Evolutionary conservation across 2,329 filamentous ascomycete genomes (phyloP), one percentile per base, ranked within the genome.

Genomic region (Decorospora gaudefroyi): DNA sequence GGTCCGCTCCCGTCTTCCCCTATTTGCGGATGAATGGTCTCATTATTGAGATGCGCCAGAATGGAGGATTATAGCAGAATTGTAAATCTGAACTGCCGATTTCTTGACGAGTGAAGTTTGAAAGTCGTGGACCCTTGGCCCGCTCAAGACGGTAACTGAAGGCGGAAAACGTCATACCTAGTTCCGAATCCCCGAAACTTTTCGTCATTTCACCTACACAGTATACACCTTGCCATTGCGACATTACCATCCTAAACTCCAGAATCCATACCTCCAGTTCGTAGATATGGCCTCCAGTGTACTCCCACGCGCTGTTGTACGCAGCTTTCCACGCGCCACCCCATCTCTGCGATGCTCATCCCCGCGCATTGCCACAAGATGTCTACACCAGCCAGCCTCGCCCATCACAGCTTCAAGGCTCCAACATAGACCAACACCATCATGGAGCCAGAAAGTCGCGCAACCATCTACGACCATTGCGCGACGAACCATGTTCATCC

Each of bases 401-500:
- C 59, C 66, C 26, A 64, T 68, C 37, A 64, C 64, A 46, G 37
- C 64, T n/a, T 63, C 65, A 22, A 49, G 61, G 35, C 26, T 58
- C 11, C 65, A 59, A 37, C 62, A 59, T 42, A 65, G 67, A 47
- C 65, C 67, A 6, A 55, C 48, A 35, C 59, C 60, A 42, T 39
- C 49, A 59, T 67, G 63, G 59, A 51, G 23, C 16, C 56, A 51
- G 19, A 52, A 39, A 5, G 27, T 53, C 16, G 32, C 46, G 21
- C 32, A 39, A 1, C 47, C 57, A 3, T 49, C 42, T 10, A 39
- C 49, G 15, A 42, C 49, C 8, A 39, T 61, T 15, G 48, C 56
- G 21, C 60, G 65, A 34, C 85, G 92, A 54, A 90, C 84, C 16
- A 95, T 99, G 72, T 99, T 97, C 77, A 99, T 99, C 66, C 93